Conservation (phyloP, 495 filamentous ascomycete species). For the Talaromyces adpressus region DNA sequence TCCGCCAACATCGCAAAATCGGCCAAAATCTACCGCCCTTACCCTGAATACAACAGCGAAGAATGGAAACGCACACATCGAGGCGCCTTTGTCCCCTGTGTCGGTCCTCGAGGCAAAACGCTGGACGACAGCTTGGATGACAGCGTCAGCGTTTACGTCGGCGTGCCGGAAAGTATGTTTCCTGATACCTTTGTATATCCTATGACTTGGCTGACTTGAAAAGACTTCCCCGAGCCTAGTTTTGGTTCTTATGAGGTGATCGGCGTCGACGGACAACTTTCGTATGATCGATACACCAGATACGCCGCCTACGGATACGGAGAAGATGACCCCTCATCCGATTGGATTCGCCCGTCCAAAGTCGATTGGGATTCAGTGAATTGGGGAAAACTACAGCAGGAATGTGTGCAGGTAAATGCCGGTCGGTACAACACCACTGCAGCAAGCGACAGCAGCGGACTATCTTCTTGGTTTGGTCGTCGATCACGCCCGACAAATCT, state of each 20-base stretch:
- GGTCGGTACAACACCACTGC: slow-evolving; percentile 39
- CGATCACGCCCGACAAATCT: slow-evolving; percentile 4
- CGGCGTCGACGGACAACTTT: slow-evolving; percentile 38
- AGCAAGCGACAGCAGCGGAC: neutral
- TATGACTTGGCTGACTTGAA: neutral
- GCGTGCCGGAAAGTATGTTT: slow-evolving; percentile 18
- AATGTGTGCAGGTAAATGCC: slow-evolving; percentile 56
- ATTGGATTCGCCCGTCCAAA: slow-evolving; percentile 13
- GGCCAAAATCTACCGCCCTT: slow-evolving; percentile 37
- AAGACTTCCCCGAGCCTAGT: slow-evolving; percentile 29
- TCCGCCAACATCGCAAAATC: slow-evolving; percentile 3
- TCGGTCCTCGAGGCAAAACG: slow-evolving; percentile 38
- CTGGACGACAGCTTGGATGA: slow-evolving; percentile 40
- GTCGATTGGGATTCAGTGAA: slow-evolving; percentile 60
- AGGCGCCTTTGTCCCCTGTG: slow-evolving; percentile 33
- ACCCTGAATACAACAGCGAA: slow-evolving; percentile 42
- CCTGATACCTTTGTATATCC: neutral
- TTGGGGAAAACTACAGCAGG: slow-evolving; percentile 63
- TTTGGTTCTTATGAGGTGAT: slow-evolving; percentile 44
- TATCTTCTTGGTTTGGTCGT: neutral
- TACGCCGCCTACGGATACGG: slow-evolving; percentile 44
- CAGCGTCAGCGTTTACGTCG: slow-evolving; percentile 37
- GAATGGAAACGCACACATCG: slow-evolving; percentile 35
- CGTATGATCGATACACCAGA: slow-evolving; percentile 49
- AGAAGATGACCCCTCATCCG: slow-evolving; percentile 20